Percentiles rank a stretch among this genome's conserved stretches.
These are phyloP conservation scores for Claviceps fusiformis DNA, from an alignment of 2,329 filamentous ascomycete species.

Conservation along the genomic window DNA sequence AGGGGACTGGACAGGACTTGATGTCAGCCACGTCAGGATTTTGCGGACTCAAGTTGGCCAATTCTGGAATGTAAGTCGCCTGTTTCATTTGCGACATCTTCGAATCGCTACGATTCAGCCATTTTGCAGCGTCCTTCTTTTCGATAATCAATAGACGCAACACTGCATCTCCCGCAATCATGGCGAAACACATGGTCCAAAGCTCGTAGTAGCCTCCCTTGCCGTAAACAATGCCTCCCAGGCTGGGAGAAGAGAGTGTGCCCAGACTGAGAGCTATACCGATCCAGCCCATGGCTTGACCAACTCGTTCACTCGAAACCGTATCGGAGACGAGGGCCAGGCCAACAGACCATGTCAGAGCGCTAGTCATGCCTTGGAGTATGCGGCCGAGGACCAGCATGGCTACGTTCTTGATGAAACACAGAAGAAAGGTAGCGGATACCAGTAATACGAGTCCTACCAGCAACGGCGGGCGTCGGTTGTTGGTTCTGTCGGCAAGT, in stretches of 20 bases:
- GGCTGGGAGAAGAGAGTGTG: constrained; percentile 17
- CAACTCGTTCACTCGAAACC: constrained; percentile 17
- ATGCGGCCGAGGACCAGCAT: constrained; percentile 20
- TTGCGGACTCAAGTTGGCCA: not conserved
- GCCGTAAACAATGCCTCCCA: constrained; percentile 21
- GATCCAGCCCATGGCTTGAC: constrained; percentile 21
- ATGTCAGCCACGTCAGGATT: not conserved
- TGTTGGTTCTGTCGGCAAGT: constrained; percentile 20
- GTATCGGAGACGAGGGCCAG: constrained; percentile 22
- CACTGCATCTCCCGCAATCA: constrained; percentile 19
- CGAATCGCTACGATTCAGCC: constrained; percentile 7
- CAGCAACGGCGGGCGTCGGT: constrained; percentile 20
- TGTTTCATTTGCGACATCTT: not conserved
- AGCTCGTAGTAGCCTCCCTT: constrained; percentile 20
- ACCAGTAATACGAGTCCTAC: constrained; percentile 17
- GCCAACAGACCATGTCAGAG: constrained; percentile 23
- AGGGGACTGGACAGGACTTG: not conserved
- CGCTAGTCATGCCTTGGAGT: constrained; percentile 20
- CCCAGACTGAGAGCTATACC: constrained; percentile 20
- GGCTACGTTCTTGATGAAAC: constrained; percentile 16
- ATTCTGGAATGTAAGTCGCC: not conserved
- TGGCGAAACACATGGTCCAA: constrained; percentile 23
- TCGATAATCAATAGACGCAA: constrained; percentile 21
- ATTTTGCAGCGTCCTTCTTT: constrained; percentile 17
- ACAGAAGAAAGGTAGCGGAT: constrained; percentile 19